Evolutionary conservation across 768 basidiomycete species (phyloP).

Genomic region (Mycena vitilis): DNA sequence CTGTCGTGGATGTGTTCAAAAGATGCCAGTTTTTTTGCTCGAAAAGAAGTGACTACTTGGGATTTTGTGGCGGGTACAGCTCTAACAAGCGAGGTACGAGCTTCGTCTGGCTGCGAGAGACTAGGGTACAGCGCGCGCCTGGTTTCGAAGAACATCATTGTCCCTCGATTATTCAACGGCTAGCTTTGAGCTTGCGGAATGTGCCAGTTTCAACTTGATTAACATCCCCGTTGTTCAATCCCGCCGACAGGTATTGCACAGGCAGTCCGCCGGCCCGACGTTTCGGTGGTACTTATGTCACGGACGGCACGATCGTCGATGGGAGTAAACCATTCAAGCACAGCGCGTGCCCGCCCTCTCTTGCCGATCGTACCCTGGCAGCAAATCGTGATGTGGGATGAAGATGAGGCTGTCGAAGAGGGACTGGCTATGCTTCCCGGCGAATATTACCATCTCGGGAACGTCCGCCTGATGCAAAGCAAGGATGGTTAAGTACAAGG

Average conservation of each 20-base stretch:
- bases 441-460: slow-evolving; percentile 64
- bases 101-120: no score
- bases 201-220: no score
- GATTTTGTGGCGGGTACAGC: no score
- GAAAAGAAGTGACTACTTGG: no score
- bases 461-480: slow-evolving; percentile 58
- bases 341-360: slow-evolving; percentile 59
- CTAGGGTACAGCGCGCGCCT: no score
- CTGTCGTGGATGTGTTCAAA: neutral
- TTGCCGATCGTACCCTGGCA: slow-evolving; percentile 61
- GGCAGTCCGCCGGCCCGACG: slow-evolving; percentile 49
- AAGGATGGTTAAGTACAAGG: slow-evolving; percentile 52
- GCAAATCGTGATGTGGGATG: slow-evolving; percentile 72
- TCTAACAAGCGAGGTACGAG: no score
- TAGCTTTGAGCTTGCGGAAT: no score
- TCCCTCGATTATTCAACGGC: no score
- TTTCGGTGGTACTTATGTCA: slow-evolving; percentile 69
- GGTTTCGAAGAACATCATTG: no score
- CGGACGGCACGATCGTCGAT: slow-evolving; percentile 69
- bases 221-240: neutral
- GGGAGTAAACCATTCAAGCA: slow-evolving; percentile 47
- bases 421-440: slow-evolving; percentile 59
- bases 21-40: no score
- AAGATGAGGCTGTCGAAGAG: slow-evolving; percentile 57
- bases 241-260: slow-evolving; percentile 60